A percentile compares a stretch with the other conserved stretches of the same genome.
Conservation (phyloP, 768 basidiomycete species). For the Termitomyces sp. region DNA sequence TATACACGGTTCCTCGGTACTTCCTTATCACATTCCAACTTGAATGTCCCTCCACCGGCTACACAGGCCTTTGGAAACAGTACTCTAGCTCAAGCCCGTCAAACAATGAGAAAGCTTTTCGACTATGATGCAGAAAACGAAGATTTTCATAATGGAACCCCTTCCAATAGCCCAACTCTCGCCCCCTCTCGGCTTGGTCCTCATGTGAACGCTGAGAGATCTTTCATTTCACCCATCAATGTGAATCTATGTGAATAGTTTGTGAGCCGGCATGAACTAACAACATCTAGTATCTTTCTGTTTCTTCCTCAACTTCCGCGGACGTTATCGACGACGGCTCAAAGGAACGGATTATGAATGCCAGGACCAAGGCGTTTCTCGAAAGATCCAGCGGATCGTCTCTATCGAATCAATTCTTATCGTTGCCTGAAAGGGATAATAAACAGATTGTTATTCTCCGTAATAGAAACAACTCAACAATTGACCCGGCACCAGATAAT, state of each 20-base stretch:
- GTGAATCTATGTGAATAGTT: constrained; percentile 3
- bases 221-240: background rate
- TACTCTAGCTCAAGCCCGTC: constrained; percentile 25
- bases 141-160: constrained; percentile 1
- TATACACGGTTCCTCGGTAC: constrained; percentile 16
- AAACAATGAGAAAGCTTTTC: constrained; percentile 15
- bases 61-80: constrained; percentile 43
- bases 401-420: background rate
- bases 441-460: background rate
- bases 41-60: constrained; percentile 8
- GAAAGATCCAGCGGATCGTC: constrained; percentile 8
- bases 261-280: constrained; percentile 23
- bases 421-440: constrained; percentile 3
- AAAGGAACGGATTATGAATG: constrained; percentile 25
- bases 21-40: background rate
- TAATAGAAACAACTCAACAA: background rate
- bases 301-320: background rate
- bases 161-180: constrained; percentile 27
- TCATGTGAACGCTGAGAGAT: background rate
- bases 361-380: constrained; percentile 4
- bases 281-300: constrained; percentile 26
- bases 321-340: constrained; percentile 17
- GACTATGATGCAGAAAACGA: constrained; percentile 5
- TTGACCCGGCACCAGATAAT: constrained; percentile 7
- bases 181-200: constrained; percentile 29